Evolutionary conservation across 257 asterid species (phyloP), one percentile per base, ranked within the genome.

Genomic region (Fraxinus americana): DNA sequence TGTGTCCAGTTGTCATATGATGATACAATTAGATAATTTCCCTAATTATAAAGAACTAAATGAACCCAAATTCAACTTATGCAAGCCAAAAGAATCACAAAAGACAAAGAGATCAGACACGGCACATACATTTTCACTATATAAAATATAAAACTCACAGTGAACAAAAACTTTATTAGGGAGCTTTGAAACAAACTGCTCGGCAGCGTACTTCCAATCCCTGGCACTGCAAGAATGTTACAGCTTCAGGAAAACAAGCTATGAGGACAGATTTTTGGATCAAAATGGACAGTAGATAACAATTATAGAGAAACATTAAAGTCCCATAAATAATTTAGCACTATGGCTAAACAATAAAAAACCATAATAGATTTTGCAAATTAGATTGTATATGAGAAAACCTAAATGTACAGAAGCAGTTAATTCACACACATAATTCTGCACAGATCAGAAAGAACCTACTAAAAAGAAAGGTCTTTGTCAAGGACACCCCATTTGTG

Each of bases 171-270:
- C 96, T 87, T 88, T 93, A 82, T 91, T 97, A 10, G 96, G 91
- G 75, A 92, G 97, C 75, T n/a, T 83, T 85, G 86, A 82, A 48
- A 93, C 94, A 84, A 96, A 92, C 84, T 90, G 91, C 81, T 92
- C 95, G 0, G 99, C 96, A 11, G 88, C 98, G 75, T 86, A 96
- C 80, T 88, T 92, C 98, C 99, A 96, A 84, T 96, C 92, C 0
- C 90, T 81, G 52, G 91, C 85, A 89, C 99, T 96, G 97, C 85
- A 73, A 70, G 27, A 13, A 38, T 19, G 74, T 77, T 3, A 34
- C 13, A 23, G 10, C 39, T 65, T 27, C 25, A 50, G 27, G 30
- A 73, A 73, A 52, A 79, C 9, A 38, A 9, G 50, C 74, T n/a
- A 39, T 21, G 67, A n/a, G 27, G 50, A 70, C 74, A 70, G 3